phyloP scores from a whole-genome alignment of 2,329 filamentous ascomycete genomes.

The Juglanconis sp. region DNA sequence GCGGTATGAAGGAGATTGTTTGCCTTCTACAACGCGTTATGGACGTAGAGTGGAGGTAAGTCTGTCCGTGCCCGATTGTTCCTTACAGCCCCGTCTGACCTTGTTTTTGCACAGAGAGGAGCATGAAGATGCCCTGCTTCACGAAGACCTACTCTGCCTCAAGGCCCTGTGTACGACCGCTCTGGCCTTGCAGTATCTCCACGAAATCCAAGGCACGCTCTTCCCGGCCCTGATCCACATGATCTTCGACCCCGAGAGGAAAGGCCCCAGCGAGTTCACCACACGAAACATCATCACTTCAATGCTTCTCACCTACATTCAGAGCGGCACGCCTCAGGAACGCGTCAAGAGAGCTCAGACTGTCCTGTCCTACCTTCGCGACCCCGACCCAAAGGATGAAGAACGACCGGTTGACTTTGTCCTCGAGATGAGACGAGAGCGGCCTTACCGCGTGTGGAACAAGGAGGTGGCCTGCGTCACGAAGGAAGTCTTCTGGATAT shows the following conservation, averaged over 20 bases:
- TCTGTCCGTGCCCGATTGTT: constrained; percentile 12
- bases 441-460: constrained; percentile 91
- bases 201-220: constrained; percentile 73
- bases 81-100: constrained; percentile 24
- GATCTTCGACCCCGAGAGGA: constrained; percentile 97
- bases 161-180: constrained; percentile 94
- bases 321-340: constrained; percentile 59
- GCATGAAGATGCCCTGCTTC: constrained; percentile 87
- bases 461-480: constrained; percentile 90
- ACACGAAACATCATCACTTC: constrained; percentile 88
- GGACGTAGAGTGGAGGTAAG: constrained; percentile 91
- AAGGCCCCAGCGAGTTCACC: constrained; percentile 93
- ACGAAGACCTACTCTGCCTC: constrained; percentile 87
- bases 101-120: constrained; percentile 64
- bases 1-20: constrained; percentile 90
- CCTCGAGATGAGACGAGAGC: constrained; percentile 78
- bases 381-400: constrained; percentile 72
- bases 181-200: constrained; percentile 76
- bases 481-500: constrained; percentile 99
- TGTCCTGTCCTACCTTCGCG: constrained; percentile 76
- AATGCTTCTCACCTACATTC: constrained; percentile 83
- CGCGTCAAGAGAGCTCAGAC: constrained; percentile 66
- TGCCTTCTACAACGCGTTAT: constrained; percentile 85
- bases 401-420: constrained; percentile 81
- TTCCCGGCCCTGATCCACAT: constrained; percentile 84